phyloP scores from a whole-genome alignment of 2,329 filamentous ascomycete species.

The Lojkania enalia region DNA sequence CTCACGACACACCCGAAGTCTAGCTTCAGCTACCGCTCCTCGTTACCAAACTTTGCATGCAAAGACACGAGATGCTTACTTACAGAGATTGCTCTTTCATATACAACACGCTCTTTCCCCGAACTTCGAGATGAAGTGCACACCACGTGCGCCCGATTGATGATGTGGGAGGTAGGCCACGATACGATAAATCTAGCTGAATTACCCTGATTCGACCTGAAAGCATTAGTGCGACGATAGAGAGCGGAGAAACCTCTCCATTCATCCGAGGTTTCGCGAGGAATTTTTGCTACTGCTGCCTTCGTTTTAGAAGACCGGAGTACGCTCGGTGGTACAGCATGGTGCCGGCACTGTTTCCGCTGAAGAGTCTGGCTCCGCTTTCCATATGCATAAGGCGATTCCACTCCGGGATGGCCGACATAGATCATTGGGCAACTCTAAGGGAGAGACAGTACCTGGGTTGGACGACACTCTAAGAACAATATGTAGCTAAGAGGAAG shows the following conservation, averaged over 20 bases:
- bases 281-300: too few species aligned
- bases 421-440: background rate
- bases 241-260: too few species aligned
- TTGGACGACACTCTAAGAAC: background rate
- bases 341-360: too few species aligned
- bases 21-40: background rate
- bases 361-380: too few species aligned
- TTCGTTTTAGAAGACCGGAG: too few species aligned
- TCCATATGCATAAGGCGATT: background rate
- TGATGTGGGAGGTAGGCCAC: too few species aligned
- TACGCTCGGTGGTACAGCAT: too few species aligned
- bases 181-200: background rate
- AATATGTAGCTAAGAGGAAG: background rate
- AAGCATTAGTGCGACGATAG: background rate
- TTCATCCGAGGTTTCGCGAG: too few species aligned
- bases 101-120: background rate
- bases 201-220: background rate
- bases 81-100: background rate
- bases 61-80: constrained; percentile 1
- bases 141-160: constrained; percentile 1
- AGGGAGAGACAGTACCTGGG: background rate
- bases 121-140: background rate
- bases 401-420: background rate
- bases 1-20: too few species aligned
- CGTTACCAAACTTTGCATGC: background rate